Conservation (phyloP, 139 green algal genomes). For the Chlamydomonas applanata region DNA sequence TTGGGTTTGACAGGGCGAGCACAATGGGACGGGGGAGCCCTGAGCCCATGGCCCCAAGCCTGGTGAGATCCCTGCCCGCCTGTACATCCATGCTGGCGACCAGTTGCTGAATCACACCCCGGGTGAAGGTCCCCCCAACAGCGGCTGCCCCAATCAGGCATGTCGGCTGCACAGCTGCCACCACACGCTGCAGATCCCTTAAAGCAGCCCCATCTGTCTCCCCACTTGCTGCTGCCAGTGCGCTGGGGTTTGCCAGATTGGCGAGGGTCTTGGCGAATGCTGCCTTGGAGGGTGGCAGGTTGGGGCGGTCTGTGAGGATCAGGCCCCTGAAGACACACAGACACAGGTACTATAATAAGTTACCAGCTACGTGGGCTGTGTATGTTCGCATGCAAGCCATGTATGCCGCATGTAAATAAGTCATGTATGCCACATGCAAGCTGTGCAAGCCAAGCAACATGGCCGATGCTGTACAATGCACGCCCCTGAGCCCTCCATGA, state of each 20-base stretch:
- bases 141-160: conserved; percentile 63
- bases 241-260: not conserved
- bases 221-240: not conserved
- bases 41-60: no score
- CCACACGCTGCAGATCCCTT: conserved; percentile 9
- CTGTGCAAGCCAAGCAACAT: no score
- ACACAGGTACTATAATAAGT: no score
- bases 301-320: not conserved
- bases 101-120: conserved; percentile 37
- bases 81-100: conserved; percentile 14
- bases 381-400: no score
- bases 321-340: conserved; percentile 17
- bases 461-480: no score
- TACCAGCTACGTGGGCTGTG: no score
- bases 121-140: conserved; percentile 54
- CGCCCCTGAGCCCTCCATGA: no score
- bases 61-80: not conserved
- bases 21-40: conserved; percentile 63
- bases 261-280: not conserved
- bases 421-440: no score
- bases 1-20: conserved; percentile 90
- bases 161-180: conserved; percentile 46
- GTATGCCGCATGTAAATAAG: no score
- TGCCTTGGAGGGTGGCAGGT: conserved; percentile 15
- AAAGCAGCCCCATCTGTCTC: not conserved